phyloP scores from a whole-genome alignment of 495 filamentous ascomycete species.

The Penicillium bovifimosum region DNA sequence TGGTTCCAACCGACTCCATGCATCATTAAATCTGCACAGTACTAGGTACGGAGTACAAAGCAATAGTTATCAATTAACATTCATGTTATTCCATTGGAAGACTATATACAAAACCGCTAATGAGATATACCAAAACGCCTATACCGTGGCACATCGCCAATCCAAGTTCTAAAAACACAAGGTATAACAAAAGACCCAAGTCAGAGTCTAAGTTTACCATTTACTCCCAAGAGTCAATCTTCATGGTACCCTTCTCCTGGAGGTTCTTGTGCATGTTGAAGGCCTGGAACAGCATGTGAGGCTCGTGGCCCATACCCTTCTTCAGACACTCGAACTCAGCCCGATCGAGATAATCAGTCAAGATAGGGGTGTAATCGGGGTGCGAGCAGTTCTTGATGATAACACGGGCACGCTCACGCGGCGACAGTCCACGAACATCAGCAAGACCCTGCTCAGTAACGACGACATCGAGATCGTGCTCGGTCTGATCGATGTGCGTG shows the following conservation, averaged over 20 bases:
- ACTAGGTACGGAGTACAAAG: too few relatives aligned
- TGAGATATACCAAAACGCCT: slow-evolving; percentile 16
- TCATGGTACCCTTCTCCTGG: slow-evolving; percentile 78
- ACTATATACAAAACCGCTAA: slow-evolving; percentile 8
- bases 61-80: background rate
- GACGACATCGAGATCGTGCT: slow-evolving; percentile 83
- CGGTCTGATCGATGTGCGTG: slow-evolving; percentile 89
- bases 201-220: background rate
- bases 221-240: slow-evolving; percentile 55
- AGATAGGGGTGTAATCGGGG: slow-evolving; percentile 76
- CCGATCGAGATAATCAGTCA: slow-evolving; percentile 78
- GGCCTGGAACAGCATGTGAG: slow-evolving; percentile 73
- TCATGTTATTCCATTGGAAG: background rate
- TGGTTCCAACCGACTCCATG: too few relatives aligned
- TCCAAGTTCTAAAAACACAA: background rate
- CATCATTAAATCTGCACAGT: too few relatives aligned
- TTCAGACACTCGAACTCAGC: slow-evolving; percentile 82
- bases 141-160: background rate
- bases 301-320: slow-evolving; percentile 89
- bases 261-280: slow-evolving; percentile 90
- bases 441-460: slow-evolving; percentile 86
- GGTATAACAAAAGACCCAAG: background rate
- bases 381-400: slow-evolving; percentile 89
- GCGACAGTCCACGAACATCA: slow-evolving; percentile 77
- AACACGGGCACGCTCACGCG: slow-evolving; percentile 74